phyloP scores from a whole-genome alignment of 495 filamentous ascomycete genomes.

The Entonaema liquescens region DNA sequence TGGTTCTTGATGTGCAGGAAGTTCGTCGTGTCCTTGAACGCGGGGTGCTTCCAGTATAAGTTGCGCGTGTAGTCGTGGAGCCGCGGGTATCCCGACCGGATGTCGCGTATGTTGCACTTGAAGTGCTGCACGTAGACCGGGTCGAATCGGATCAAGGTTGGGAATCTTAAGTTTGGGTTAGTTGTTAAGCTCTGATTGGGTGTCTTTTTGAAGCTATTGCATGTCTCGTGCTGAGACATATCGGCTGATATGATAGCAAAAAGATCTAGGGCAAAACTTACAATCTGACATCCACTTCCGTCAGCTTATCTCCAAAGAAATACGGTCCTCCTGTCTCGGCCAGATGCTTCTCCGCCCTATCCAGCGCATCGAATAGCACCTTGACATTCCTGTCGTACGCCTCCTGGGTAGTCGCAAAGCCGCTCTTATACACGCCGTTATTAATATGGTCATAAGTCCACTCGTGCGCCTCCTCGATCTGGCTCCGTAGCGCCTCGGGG shows the following conservation, averaged over 20 bases:
- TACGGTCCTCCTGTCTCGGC: conserved; percentile 60
- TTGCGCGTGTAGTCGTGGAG: conserved; percentile 72
- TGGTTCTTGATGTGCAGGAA: conserved; percentile 70
- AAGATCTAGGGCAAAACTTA: conserved; percentile 38
- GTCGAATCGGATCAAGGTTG: conserved; percentile 87
- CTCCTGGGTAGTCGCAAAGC: conserved; percentile 69
- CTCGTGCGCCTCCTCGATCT: conserved; percentile 79
- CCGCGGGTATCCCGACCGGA: conserved; percentile 76
- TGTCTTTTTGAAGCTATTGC: too few species aligned
- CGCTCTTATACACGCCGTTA: conserved; percentile 59
- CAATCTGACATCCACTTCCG: conserved; percentile 80
- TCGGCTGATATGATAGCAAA: neutral
- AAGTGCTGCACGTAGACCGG: conserved; percentile 93
- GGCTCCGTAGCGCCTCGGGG: conserved; percentile 62
- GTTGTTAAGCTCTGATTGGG: too few species aligned
- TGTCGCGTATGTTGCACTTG: conserved; percentile 88
- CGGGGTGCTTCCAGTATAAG: conserved; percentile 74
- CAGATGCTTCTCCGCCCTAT: conserved; percentile 74
- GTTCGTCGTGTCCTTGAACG: conserved; percentile 67
- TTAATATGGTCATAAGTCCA: conserved; percentile 76
- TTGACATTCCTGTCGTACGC: conserved; percentile 76
- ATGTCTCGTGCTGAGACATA: too few species aligned
- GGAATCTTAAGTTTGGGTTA: conserved; percentile 55
- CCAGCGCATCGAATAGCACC: conserved; percentile 75
- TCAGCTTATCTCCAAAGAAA: conserved; percentile 73